Evolutionary conservation across 2,329 filamentous ascomycete genomes (phyloP).

Genomic region (Sporothrix humicola): DNA sequence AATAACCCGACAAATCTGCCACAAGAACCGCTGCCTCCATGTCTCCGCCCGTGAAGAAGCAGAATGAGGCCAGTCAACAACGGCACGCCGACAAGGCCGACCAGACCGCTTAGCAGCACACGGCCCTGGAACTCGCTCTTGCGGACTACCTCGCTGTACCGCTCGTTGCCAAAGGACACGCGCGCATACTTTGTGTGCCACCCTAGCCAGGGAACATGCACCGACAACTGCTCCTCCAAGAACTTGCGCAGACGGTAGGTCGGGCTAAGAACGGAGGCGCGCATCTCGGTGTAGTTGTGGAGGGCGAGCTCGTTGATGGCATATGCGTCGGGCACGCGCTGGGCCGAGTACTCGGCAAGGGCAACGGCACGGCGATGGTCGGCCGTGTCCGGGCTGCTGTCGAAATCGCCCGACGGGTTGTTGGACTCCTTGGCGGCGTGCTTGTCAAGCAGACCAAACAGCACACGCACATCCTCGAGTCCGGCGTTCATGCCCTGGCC

Average conservation of each 20-base stretch:
- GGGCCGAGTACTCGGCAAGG: conserved; percentile 74
- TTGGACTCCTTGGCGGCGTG: conserved; percentile 51
- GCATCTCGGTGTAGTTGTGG: conserved; percentile 94
- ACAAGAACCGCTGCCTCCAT: not conserved
- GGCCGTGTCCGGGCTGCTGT: conserved; percentile 55
- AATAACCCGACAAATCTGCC: not conserved
- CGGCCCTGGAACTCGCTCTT: conserved; percentile 72
- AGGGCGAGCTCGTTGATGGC: conserved; percentile 92
- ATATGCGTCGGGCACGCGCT: conserved; percentile 78
- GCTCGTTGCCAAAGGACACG: conserved; percentile 91
- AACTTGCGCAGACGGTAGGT: conserved; percentile 81
- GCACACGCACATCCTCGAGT: conserved; percentile 87
- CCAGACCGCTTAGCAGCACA: conserved; percentile 58
- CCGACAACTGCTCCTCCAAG: conserved; percentile 81
- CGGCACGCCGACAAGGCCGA: conserved; percentile 43
- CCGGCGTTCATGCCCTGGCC: conserved; percentile 98
- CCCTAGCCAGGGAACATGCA: conserved; percentile 75
- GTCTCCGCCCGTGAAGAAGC: conserved; percentile 33
- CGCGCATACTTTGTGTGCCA: conserved; percentile 93
- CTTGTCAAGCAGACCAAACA: conserved; percentile 82
- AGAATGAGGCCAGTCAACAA: conserved; percentile 35
- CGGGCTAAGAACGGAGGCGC: conserved; percentile 77
- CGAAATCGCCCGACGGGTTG: conserved; percentile 49
- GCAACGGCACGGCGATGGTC: conserved; percentile 68
- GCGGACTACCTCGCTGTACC: conserved; percentile 81